Conservation (phyloP, 1,139 yeast genomes). For the Lodderomyces margitis region DNA sequence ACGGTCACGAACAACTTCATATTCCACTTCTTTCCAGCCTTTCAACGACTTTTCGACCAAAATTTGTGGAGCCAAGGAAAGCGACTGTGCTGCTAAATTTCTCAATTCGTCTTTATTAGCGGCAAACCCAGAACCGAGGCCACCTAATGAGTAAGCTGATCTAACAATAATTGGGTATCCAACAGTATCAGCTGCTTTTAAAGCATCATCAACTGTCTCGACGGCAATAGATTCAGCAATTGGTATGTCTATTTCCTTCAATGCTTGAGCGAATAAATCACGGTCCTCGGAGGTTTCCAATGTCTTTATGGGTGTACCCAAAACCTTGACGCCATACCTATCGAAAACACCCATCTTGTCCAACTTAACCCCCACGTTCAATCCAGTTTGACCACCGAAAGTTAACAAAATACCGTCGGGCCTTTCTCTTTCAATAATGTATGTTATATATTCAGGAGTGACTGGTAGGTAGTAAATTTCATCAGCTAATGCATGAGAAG, state of each 20-base stretch:
- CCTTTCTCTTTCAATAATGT: constrained; percentile 90
- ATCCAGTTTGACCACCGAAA: constrained; percentile 97
- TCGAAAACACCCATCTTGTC: constrained; percentile 81
- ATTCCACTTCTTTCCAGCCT: constrained; percentile 99
- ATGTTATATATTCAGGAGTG: constrained; percentile 91
- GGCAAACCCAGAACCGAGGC: constrained; percentile 98
- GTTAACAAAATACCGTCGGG: constrained; percentile 96
- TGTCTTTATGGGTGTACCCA: constrained; percentile 96
- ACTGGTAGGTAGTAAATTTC: constrained; percentile 95
- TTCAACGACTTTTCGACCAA: constrained; percentile 94
- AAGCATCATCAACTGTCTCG: constrained; percentile 88
- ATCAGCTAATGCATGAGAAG: constrained; percentile 93
- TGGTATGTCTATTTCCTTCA: constrained; percentile 90
- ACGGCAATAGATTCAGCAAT: constrained; percentile 97
- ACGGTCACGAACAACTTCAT: constrained; percentile 97
- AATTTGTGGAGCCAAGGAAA: constrained; percentile 91
- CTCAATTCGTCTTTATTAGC: constrained; percentile 69
- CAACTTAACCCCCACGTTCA: constrained; percentile 92
- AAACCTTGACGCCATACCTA: constrained; percentile 86
- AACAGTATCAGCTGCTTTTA: constrained; percentile 78
- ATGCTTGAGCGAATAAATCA: constrained; percentile 90
- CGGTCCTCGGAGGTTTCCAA: constrained; percentile 97
- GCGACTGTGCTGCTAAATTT: constrained; percentile 42
- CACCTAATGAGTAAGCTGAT: constrained; percentile 97
- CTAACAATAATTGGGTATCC: constrained; percentile 98